Percentiles rank a stretch among this genome's conserved stretches.
These are phyloP conservation scores for Abelmoschus esculentus DNA, from an alignment of 345 rosid species.

Conservation along the genomic window DNA sequence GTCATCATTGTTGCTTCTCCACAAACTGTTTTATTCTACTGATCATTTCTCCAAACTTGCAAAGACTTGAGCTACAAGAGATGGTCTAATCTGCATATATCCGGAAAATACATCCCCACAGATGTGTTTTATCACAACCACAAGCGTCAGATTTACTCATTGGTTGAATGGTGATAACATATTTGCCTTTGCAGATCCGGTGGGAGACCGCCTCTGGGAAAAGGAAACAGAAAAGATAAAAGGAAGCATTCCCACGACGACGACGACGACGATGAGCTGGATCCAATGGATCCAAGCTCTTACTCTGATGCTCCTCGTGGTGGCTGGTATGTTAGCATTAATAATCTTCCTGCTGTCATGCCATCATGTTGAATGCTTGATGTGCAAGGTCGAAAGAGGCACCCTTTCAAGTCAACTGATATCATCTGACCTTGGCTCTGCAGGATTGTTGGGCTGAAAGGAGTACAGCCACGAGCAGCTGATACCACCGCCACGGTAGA, in stretches of 20 bases:
- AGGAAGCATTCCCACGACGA: slow-evolving; percentile 60
- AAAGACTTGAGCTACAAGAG: background rate
- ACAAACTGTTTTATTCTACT: background rate
- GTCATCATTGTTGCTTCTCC: background rate
- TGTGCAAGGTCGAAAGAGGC: background rate
- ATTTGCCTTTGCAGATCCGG: slow-evolving; percentile 37
- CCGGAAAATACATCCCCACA: background rate
- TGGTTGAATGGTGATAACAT: background rate
- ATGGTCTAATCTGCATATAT: background rate
- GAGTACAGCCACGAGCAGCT: slow-evolving; percentile 97
- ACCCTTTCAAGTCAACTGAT: slow-evolving; percentile 7
- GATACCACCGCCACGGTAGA: slow-evolving; percentile 93
- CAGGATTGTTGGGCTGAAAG: slow-evolving; percentile 98
- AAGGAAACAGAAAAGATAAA: slow-evolving; percentile 46
- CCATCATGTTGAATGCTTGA: background rate
- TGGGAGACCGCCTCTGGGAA: slow-evolving; percentile 68
- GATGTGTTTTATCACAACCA: background rate
- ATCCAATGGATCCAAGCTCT: slow-evolving; percentile 99
- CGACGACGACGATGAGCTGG: slow-evolving; percentile 83
- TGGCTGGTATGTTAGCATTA: slow-evolving; percentile 63
- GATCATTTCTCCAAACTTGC: background rate
- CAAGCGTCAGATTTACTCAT: background rate
- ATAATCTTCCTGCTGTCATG: background rate
- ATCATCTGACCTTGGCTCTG: slow-evolving; percentile 10
- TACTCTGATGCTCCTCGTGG: slow-evolving; percentile 99